phyloP scores from a whole-genome alignment of 495 filamentous ascomycete genomes.

The Sphaerosporella brunnea region DNA sequence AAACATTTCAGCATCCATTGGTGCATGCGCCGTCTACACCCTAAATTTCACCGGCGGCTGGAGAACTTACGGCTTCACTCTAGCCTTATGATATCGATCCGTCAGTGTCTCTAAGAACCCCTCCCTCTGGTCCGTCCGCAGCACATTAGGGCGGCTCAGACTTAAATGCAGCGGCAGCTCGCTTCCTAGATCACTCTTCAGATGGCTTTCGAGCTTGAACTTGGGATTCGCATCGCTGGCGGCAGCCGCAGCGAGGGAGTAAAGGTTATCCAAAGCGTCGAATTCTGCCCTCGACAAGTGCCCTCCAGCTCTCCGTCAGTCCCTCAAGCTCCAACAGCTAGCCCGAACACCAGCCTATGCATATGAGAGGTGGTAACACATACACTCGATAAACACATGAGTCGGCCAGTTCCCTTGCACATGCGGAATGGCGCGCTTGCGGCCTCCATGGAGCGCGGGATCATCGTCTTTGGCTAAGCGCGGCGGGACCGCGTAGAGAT shows the following conservation, averaged over 20 bases:
- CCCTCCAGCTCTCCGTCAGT: constrained; percentile 40
- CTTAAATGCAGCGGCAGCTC: constrained; percentile 81
- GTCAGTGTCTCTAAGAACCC: constrained; percentile 37
- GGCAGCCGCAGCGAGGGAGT: constrained; percentile 8
- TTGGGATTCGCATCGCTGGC: constrained; percentile 3
- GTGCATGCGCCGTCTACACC: constrained; percentile 24
- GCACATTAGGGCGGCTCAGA: constrained; percentile 55
- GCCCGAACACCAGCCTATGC: neutral
- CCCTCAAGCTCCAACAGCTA: too few relatives aligned
- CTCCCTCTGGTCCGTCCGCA: constrained; percentile 47
- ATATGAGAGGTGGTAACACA: constrained; percentile 19
- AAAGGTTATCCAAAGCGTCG: constrained; percentile 36
- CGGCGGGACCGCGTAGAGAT: constrained; percentile 69
- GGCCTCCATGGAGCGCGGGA: constrained; percentile 66
- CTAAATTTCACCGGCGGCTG: constrained; percentile 16
- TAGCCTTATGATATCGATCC: constrained; percentile 18
- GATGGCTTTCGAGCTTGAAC: constrained; percentile 40
- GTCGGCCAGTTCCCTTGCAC: constrained; percentile 81
- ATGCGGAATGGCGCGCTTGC: constrained; percentile 66
- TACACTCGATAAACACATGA: constrained; percentile 88
- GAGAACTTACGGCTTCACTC: constrained; percentile 29
- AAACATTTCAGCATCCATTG: constrained; percentile 28
- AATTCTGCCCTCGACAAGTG: constrained; percentile 44
- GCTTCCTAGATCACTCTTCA: constrained; percentile 56
- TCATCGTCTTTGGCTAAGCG: constrained; percentile 62